phyloP scores from a whole-genome alignment of 2,329 filamentous ascomycete genomes.

The Cladosporium austrohemisphaericum region DNA sequence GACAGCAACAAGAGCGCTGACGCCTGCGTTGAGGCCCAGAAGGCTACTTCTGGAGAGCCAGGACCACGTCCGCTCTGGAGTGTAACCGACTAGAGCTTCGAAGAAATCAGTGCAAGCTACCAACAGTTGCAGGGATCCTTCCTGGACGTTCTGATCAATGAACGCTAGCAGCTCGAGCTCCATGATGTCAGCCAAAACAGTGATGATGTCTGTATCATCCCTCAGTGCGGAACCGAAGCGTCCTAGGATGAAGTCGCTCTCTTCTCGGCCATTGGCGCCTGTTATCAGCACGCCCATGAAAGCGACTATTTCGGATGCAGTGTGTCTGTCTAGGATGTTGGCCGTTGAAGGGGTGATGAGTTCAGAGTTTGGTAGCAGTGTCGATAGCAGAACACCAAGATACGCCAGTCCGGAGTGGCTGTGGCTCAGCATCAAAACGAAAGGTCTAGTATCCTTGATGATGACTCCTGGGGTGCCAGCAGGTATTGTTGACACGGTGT shows the following conservation, averaged over 20 bases:
- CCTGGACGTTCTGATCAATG: conserved; percentile 52
- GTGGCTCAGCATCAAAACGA: conserved; percentile 70
- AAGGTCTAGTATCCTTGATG: conserved; percentile 71
- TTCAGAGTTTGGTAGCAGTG: conserved; percentile 54
- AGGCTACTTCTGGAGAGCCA: conserved; percentile 78
- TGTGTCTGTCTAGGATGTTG: conserved; percentile 50
- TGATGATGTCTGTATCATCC: conserved; percentile 68
- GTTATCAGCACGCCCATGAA: conserved; percentile 68
- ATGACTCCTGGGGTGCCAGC: conserved; percentile 66
- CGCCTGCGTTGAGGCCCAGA: conserved; percentile 70
- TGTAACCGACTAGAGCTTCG: conserved; percentile 64
- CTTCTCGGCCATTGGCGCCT: conserved; percentile 25
- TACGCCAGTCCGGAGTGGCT: conserved; percentile 76
- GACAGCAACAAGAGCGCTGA: conserved; percentile 72
- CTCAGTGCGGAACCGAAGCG: conserved; percentile 47
- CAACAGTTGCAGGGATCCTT: conserved; percentile 63
- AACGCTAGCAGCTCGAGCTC: conserved; percentile 60
- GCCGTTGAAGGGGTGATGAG: conserved; percentile 17
- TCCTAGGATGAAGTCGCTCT: conserved; percentile 46
- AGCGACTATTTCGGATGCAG: conserved; percentile 68
- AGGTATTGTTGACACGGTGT: conserved; percentile 58
- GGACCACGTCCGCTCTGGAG: conserved; percentile 84
- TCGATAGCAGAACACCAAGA: conserved; percentile 70
- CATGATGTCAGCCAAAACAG: conserved; percentile 78
- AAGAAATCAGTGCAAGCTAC: conserved; percentile 79